Percentiles rank a stretch among this genome's conserved stretches.
These are phyloP conservation scores for Ilyonectria destructans DNA, from an alignment of 2,329 filamentous ascomycete genomes.

Conservation along the genomic window DNA sequence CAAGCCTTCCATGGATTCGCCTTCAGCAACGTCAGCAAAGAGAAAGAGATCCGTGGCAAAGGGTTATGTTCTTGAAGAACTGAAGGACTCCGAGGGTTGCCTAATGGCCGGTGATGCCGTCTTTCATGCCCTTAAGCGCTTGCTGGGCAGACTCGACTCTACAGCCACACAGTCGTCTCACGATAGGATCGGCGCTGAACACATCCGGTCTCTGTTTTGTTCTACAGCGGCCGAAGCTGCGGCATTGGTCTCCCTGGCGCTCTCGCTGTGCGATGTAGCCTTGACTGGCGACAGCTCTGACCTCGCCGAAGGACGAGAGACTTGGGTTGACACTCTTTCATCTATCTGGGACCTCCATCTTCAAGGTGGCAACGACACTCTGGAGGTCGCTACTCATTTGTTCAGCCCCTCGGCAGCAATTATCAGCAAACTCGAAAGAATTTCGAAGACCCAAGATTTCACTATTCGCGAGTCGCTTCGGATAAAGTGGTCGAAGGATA, in stretches of 20 bases:
- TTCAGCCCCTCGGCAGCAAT: slow-evolving; percentile 58
- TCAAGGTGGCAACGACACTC: slow-evolving; percentile 63
- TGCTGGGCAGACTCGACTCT: slow-evolving; percentile 64
- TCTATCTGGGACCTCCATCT: slow-evolving; percentile 70
- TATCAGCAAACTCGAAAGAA: slow-evolving; percentile 58
- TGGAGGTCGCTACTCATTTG: slow-evolving; percentile 66
- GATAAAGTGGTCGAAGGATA: slow-evolving; percentile 61
- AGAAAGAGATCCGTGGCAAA: slow-evolving; percentile 62
- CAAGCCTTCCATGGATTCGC: slow-evolving; percentile 48
- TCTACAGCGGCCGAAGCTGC: slow-evolving; percentile 65
- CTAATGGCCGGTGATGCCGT: slow-evolving; percentile 65
- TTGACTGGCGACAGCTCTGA: slow-evolving; percentile 53
- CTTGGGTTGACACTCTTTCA: slow-evolving; percentile 65
- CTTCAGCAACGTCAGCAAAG: slow-evolving; percentile 55
- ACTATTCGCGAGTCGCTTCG: slow-evolving; percentile 37
- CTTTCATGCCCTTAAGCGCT: slow-evolving; percentile 62
- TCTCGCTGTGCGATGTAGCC: slow-evolving; percentile 62
- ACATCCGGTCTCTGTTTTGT: slow-evolving; percentile 72
- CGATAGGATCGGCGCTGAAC: slow-evolving; percentile 70
- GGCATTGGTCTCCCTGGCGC: slow-evolving; percentile 61
- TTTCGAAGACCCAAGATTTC: slow-evolving; percentile 40
- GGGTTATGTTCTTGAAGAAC: slow-evolving; percentile 57
- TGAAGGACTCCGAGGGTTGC: slow-evolving; percentile 60
- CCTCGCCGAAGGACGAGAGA: slow-evolving; percentile 56
- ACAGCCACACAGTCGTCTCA: slow-evolving; percentile 56